Base-by-base conservation (phyloP, 2,329 filamentous ascomycete genomes). In the Trichoderma polysporum region DNA sequence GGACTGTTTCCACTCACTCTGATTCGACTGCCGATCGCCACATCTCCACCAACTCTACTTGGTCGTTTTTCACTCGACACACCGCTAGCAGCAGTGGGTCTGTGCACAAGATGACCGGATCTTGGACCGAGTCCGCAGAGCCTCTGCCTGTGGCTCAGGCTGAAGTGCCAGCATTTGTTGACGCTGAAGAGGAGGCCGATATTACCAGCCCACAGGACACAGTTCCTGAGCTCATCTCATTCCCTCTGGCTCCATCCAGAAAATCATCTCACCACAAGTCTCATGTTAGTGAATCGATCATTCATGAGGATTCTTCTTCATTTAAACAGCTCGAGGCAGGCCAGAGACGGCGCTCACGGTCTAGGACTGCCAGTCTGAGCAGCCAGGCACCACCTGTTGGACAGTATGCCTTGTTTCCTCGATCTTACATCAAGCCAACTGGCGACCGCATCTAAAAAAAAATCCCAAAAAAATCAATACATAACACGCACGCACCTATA, bases 41-140 rank as follows among this genome's bases (percentile, higher is more conserved):
- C 74, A 79, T 82, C 57, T 88, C 86, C 13, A 80, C 81, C 17
- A 79, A 82, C 29, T 88, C 85, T 4, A 83, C 81, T 10, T 83
- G 82, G 68, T 86, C 85, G 1, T 83, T 82, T 45, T 78, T 84
- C 67, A 87, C 85, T 5, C 82, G 84, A 5, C 79, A 85, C 73
- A 88, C 85, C 4, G 76, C 79, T 50, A 87, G 84, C 77, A 87
- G 84, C 77, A 86, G 81, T 67, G 80, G 77, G 13, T 84, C 82
- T 13, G 72, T 80, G 29, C 79, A 76, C 72, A 79, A 79, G 69
- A 72, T 76, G 70, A 70, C 74, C 15, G 72, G 68, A 12, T 68
- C 72, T 15, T 76, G 76, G 71, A 70, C 71, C 1, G 78, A 80
- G 19, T 69, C 71, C 5, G 70, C 72, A 8, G 79, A 80, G 37